Evolutionary conservation across 2,329 filamentous ascomycete genomes (phyloP), one percentile per base, ranked within the genome.

Genomic region (Colletotrichum graminicola): DNA sequence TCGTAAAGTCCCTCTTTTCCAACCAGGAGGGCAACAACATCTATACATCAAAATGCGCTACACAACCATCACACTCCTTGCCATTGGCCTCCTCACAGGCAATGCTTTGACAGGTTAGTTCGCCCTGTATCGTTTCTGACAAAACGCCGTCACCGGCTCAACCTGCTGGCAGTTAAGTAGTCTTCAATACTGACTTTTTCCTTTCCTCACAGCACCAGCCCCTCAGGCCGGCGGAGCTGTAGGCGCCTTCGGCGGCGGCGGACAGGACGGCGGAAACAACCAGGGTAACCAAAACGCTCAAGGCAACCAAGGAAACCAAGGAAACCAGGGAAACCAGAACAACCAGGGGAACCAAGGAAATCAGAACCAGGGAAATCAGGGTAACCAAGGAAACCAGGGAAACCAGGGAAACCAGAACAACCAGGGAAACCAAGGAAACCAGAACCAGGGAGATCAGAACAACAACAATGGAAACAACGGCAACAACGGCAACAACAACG

Each of bases 81-180:
- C 47, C 14, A 18, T 71, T 26, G 56, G 47, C 43, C 63, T 71
- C 26, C 67, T 71, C 56, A 71, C 67, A 41, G 67, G 67, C 63
- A 71, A 62, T 67, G 67, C 56, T 12, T 55, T 67, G 51, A 62
- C 67, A 34, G 67, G 67, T 71, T 36, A 43, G 67, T 29, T 26
- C 16, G 5, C 3, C 1, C 1, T 21, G 6, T 5, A 23, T 6
- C 32, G 21, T 26, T 4, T 43, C 8, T 5, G 3, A 54, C 45
- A 21, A 29, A 21, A 29, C 11, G 54, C 16, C 54, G 11, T 18
- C 54, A 41, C 49, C 14, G 26, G 26, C 16, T 23, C 12, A 18
- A 5, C 26, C 26, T 52, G 14, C 26, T 4, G 16, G 26, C 5
- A 32, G 49, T 29, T 29, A 26, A 39, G 34, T 26, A 39, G 7